These are phyloP conservation scores for Orbilia brochopaga DNA, from an alignment of 2,329 filamentous ascomycete genomes.

Conservation along the genomic window DNA sequence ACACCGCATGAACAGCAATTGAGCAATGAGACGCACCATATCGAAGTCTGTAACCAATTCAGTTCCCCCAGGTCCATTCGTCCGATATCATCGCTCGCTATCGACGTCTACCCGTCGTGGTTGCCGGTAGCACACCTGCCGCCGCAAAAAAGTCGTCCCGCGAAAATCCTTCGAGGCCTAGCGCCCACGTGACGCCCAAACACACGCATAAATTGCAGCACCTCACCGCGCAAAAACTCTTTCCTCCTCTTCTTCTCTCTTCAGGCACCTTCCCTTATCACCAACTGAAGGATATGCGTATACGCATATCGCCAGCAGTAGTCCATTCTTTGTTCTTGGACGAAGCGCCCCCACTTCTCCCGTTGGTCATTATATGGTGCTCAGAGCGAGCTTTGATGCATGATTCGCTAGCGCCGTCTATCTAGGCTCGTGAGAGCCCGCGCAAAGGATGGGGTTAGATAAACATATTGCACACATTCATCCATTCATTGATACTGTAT, in stretches of 20 bases:
- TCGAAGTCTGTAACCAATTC: constrained; percentile 5
- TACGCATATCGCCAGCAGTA: constrained; percentile 47
- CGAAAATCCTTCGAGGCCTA: constrained; percentile 44
- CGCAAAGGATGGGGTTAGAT: constrained; percentile 48
- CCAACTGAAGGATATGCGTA: constrained; percentile 51
- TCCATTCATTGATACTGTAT: constrained; percentile 7
- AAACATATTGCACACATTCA: constrained; percentile 49
- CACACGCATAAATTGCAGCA: background rate
- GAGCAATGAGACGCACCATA: constrained; percentile 28
- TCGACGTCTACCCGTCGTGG: too few species aligned
- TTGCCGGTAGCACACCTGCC: too few species aligned
- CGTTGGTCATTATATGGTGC: constrained; percentile 50
- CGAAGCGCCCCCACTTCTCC: constrained; percentile 48
- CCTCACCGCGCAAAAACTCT: background rate
- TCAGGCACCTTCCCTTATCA: constrained; percentile 51
- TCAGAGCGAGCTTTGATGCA: constrained; percentile 47
- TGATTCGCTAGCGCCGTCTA: constrained; percentile 51
- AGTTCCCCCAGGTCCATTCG: background rate
- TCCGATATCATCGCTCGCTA: constrained; percentile 16
- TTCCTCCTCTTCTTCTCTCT: constrained; percentile 28
- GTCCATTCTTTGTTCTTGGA: constrained; percentile 50
- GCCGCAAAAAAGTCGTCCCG: too few species aligned
- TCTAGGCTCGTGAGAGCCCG: constrained; percentile 13
- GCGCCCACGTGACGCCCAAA: constrained; percentile 35
- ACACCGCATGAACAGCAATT: background rate